Evolutionary conservation across 192 early-diverging fungal genomes (phyloP), one percentile per base, ranked within the genome.

Genomic region (Lobosporangium transversale): DNA sequence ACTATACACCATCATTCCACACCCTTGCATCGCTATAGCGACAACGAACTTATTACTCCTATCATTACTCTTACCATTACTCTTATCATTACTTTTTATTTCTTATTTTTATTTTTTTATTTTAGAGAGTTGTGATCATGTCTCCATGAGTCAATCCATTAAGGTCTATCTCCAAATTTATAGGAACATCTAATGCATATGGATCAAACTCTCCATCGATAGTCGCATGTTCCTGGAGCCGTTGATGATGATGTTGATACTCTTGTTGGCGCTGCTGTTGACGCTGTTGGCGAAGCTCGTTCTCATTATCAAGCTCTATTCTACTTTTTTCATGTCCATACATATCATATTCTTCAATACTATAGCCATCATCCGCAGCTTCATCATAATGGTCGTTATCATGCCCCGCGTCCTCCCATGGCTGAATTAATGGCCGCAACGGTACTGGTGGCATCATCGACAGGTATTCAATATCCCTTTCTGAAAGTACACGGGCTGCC

Each of bases 121-220:
- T 42, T 42, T 42, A 17, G 40, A 42, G 17, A 42, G 48, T 4
- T 27, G 23, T 15, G 48, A 14, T 43, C 3, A 58, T 20, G 50
- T 76, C 64, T 0, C 58, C 73, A 36, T 76, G 64, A 33, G 55
- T 59, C 21, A 76, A 32, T 20, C 64, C 73, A n/a, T 76, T 63
- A 11, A 76, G 32, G 45, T 76, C 73, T 18, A 76, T 67, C 54
- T 61, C 73, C 8, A 76, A 35, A 32, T 76, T 66, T n/a, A 76
- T 67, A 30, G 73, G 64, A 7, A 76, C 73, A 47, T 76, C 73
- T 7, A 76, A 24, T 17, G 73, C 73, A 40, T 76, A 76, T 0
- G 64, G 73, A 42, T 76, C 73, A 29, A 60, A 58, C 45, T 51
- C 58, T 21, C 18, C 30, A 21, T 62, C 59, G 24, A 50, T 15